A percentile compares a stretch with the other conserved stretches of the same genome.
Conservation (phyloP, 164 flowering plant species). For the Buxus sempervirens region DNA sequence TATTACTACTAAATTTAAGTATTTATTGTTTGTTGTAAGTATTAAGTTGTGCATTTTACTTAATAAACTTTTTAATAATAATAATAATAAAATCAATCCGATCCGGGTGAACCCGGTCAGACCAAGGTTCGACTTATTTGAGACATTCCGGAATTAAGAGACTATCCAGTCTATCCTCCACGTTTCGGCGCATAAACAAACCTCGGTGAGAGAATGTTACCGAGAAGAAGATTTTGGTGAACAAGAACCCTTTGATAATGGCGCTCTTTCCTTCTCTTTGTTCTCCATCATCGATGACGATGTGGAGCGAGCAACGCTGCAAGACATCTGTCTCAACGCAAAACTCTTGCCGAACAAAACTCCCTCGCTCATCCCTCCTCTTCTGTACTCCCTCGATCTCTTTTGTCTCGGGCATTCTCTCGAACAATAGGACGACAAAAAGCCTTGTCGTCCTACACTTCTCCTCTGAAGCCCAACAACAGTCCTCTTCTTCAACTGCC, state of each 20-base stretch:
- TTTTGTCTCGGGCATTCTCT: slow-evolving; percentile 14
- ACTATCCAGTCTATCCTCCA: too few relatives aligned
- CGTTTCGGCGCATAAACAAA: too few relatives aligned
- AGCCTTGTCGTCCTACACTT: slow-evolving; percentile 14
- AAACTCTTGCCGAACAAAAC: slow-evolving; percentile 11
- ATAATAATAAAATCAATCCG: too few relatives aligned
- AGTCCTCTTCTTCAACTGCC: slow-evolving; percentile 7
- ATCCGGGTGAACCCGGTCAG: too few relatives aligned
- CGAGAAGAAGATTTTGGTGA: too few relatives aligned
- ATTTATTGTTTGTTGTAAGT: too few relatives aligned
- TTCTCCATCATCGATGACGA: slow-evolving; percentile 16
- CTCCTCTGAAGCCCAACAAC: slow-evolving; percentile 21
- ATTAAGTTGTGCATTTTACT: too few relatives aligned
- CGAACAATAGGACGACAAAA: slow-evolving; percentile 12
- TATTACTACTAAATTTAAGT: too few relatives aligned
- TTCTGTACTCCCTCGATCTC: slow-evolving; percentile 13
- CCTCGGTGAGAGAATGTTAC: too few relatives aligned
- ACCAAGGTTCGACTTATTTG: too few relatives aligned
- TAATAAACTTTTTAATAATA: too few relatives aligned
- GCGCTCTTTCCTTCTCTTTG: slow-evolving; percentile 30
- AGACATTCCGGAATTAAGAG: too few relatives aligned
- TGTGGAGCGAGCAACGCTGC: slow-evolving; percentile 7
- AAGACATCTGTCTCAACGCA: slow-evolving; percentile 5
- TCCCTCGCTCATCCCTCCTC: slow-evolving; percentile 7
- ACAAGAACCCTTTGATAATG: slow-evolving; percentile 15